phyloP scores from a whole-genome alignment of 768 basidiomycete species.

The Xerocomus spinulosus region DNA sequence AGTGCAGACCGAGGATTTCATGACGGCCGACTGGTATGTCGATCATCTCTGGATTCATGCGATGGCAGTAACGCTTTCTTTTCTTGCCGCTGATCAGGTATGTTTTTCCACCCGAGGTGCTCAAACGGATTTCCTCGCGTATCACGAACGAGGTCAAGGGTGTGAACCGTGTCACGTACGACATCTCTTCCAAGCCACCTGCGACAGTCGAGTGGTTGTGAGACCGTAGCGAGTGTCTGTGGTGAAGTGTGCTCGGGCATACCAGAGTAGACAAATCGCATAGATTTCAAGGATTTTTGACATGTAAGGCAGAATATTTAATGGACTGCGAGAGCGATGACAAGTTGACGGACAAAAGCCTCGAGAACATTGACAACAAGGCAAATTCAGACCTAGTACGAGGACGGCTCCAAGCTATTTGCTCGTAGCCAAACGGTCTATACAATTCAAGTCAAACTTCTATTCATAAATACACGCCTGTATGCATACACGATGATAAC shows the following conservation, averaged over 20 bases:
- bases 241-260: too few relatives aligned
- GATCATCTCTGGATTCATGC: neutral
- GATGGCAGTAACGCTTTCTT: neutral
- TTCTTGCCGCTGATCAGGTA: slow-evolving; percentile 67
- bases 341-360: too few relatives aligned
- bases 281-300: too few relatives aligned
- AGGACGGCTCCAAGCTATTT: too few relatives aligned
- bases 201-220: slow-evolving; percentile 54
- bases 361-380: too few relatives aligned
- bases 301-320: too few relatives aligned
- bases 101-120: slow-evolving; percentile 87
- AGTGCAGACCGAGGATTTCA: slow-evolving; percentile 98
- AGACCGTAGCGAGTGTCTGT: too few relatives aligned
- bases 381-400: too few relatives aligned
- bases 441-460: slow-evolving; percentile 5
- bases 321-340: too few relatives aligned
- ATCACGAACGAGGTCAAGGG: slow-evolving; percentile 98
- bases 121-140: slow-evolving; percentile 88
- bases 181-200: slow-evolving; percentile 96
- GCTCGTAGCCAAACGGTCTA: neutral
- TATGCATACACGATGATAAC: slow-evolving; percentile 11
- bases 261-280: too few relatives aligned
- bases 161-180: slow-evolving; percentile 94
- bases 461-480: slow-evolving; percentile 21
- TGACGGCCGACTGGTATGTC: slow-evolving; percentile 96